phyloP scores from a whole-genome alignment of 305 asterid genomes.

The Fraxinus nigra region DNA sequence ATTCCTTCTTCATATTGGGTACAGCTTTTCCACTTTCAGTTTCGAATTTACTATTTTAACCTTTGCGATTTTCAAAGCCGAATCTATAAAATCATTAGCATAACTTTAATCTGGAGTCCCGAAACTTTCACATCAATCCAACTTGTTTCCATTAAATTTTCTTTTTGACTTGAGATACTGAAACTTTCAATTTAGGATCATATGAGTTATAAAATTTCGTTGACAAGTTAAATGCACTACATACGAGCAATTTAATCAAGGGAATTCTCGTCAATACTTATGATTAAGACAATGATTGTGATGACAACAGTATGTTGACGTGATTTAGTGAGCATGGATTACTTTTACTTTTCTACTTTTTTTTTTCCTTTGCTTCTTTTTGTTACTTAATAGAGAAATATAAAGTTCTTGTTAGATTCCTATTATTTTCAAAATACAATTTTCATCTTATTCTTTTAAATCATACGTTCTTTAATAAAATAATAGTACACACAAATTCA shows the following conservation, averaged over 20 bases:
- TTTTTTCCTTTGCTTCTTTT: too few species aligned
- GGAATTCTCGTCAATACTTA: not conserved
- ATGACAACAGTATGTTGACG: not conserved
- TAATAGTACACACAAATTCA: too few species aligned
- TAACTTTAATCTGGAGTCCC: not conserved
- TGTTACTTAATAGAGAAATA: too few species aligned
- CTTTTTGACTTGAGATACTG: not conserved
- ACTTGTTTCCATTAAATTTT: not conserved
- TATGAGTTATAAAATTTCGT: not conserved
- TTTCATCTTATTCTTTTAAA: too few species aligned
- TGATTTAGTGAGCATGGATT: too few species aligned
- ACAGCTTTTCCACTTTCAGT: not conserved
- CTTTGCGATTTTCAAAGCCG: not conserved
- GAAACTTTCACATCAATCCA: not conserved
- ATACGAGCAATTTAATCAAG: not conserved
- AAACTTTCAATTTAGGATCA: not conserved
- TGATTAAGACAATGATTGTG: not conserved
- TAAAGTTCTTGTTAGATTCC: too few species aligned
- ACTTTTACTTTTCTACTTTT: too few species aligned
- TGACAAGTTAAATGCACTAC: not conserved
- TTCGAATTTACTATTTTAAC: not conserved
- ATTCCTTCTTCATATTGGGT: not conserved
- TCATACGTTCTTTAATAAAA: too few species aligned
- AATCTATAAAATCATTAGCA: not conserved
- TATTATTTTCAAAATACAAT: too few species aligned